Conservation (phyloP, 2,329 filamentous ascomycete species). For the Cordyceps javanica region DNA sequence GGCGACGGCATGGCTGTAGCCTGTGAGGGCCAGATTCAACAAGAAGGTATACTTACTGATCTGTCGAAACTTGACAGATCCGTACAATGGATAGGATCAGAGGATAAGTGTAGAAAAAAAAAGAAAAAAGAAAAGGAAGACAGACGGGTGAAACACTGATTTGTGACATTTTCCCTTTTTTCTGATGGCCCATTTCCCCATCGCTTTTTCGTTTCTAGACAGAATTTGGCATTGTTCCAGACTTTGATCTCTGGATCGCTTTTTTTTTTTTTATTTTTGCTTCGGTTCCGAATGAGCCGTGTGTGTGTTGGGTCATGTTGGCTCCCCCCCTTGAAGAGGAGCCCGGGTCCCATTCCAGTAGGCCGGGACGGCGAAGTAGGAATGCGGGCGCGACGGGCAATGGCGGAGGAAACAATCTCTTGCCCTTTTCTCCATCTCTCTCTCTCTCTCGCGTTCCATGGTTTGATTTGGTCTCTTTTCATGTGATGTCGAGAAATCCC, state of each 20-base stretch:
- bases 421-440: too few relatives aligned
- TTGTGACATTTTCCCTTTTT: background rate
- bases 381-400: background rate
- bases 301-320: background rate
- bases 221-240: background rate
- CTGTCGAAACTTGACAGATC: background rate
- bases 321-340: background rate
- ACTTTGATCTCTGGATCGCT: background rate
- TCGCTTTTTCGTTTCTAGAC: background rate
- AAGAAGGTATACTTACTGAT: background rate
- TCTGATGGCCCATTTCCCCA: background rate
- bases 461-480: background rate
- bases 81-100: too few relatives aligned
- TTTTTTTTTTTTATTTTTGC: too few relatives aligned
- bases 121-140: background rate
- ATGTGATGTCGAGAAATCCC: background rate
- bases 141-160: slow-evolving; percentile 1
- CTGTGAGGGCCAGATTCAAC: background rate
- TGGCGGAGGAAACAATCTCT: too few relatives aligned
- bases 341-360: background rate
- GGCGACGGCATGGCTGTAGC: too few relatives aligned
- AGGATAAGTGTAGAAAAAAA: background rate
- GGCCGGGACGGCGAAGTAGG: background rate
- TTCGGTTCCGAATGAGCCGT: background rate
- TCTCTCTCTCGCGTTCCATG: background rate